phyloP scores from a whole-genome alignment of 495 filamentous ascomycete genomes.

The Terfezia boudieri region DNA sequence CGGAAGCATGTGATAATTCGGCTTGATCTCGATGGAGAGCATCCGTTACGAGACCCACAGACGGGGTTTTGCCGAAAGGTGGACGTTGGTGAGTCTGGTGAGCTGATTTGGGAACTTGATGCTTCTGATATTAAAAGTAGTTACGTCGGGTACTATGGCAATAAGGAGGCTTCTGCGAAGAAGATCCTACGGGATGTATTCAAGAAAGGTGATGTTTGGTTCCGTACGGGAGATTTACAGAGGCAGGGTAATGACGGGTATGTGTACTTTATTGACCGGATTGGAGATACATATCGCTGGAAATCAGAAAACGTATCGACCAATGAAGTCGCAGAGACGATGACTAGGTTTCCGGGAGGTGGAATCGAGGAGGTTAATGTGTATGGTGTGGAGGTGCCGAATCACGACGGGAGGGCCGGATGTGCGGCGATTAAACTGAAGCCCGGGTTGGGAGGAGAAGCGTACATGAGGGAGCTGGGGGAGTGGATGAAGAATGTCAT shows the following conservation, averaged over 20 bases:
- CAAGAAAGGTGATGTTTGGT: constrained; percentile 62
- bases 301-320: constrained; percentile 86
- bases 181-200: constrained; percentile 68
- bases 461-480: constrained; percentile 35
- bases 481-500: constrained; percentile 32
- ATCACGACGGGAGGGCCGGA: constrained; percentile 70
- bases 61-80: constrained; percentile 49
- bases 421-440: constrained; percentile 44
- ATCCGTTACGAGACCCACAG: constrained; percentile 43
- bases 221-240: constrained; percentile 68
- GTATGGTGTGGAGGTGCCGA: constrained; percentile 62
- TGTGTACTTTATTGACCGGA: constrained; percentile 69
- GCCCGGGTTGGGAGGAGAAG: constrained; percentile 9
- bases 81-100: constrained; percentile 43
- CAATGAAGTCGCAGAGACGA: constrained; percentile 52
- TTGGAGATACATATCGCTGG: constrained; percentile 92
- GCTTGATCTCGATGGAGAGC: constrained; percentile 49
- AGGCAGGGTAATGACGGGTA: constrained; percentile 46
- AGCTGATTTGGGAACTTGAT: constrained; percentile 57
- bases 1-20: constrained; percentile 35
- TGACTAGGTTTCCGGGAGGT: constrained; percentile 25
- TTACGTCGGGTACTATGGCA: constrained; percentile 79
- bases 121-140: constrained; percentile 34
- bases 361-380: constrained; percentile 61
- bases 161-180: constrained; percentile 44